Conservation (phyloP, 768 basidiomycete species). For the Boletus barrowsii region DNA sequence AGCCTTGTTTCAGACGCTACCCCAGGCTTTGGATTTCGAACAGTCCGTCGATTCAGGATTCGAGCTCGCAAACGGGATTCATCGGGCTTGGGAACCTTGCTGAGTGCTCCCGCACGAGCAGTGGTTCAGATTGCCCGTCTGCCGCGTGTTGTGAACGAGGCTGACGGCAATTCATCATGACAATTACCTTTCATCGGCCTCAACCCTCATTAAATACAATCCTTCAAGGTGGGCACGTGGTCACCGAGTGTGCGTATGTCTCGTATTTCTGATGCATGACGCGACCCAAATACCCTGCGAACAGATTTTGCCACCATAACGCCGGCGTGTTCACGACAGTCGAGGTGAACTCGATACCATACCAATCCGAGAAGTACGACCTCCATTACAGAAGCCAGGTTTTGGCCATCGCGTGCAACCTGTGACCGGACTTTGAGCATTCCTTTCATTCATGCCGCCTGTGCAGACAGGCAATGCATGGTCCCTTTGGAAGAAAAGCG, state of each 20-base stretch:
- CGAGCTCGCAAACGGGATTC: not conserved
- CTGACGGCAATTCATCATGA: slow-evolving; percentile 26
- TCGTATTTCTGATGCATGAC: slow-evolving; percentile 8
- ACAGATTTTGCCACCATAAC: slow-evolving; percentile 1
- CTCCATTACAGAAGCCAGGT: slow-evolving; percentile 17
- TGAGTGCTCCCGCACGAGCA: slow-evolving; percentile 5
- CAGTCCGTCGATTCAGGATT: not conserved
- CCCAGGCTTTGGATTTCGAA: not conserved
- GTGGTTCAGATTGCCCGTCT: slow-evolving; percentile 18
- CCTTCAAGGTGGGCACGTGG: slow-evolving; percentile 15
- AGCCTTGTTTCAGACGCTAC: not conserved
- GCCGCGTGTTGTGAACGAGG: slow-evolving; percentile 31
- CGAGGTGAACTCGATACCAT: slow-evolving; percentile 1
- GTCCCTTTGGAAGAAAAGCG: slow-evolving; percentile 29
- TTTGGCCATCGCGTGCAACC: slow-evolving; percentile 3
- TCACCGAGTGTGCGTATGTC: slow-evolving; percentile 6
- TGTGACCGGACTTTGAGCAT: slow-evolving; percentile 19
- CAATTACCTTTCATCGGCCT: slow-evolving; percentile 24
- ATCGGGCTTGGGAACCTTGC: not conserved
- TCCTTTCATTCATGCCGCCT: slow-evolving; percentile 31
- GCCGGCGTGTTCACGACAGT: slow-evolving; percentile 5
- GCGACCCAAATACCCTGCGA: slow-evolving; percentile 1
- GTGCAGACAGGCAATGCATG: slow-evolving; percentile 27
- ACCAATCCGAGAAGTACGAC: not conserved
- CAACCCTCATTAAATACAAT: slow-evolving; percentile 18